Evolutionary conservation across 306 rosid species (phyloP).

Genomic region (Cucumis sativus): DNA sequence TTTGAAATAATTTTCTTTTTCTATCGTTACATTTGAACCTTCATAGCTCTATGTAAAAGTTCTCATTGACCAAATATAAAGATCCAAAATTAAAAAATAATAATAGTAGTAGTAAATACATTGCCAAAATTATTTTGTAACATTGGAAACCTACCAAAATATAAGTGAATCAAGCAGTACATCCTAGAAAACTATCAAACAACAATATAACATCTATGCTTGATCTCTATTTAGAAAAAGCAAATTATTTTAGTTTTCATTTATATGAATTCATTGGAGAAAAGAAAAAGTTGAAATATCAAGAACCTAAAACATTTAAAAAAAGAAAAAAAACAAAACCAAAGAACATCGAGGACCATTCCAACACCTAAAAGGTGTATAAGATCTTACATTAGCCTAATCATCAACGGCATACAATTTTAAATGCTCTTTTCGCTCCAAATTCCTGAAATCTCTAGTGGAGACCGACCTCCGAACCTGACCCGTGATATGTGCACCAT

Average conservation of each 20-base stretch:
- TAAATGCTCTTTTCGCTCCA: slow-evolving; percentile 18
- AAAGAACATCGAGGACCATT: not conserved
- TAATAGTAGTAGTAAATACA: too few species aligned
- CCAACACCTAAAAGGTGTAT: not conserved
- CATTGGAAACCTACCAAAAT: too few species aligned
- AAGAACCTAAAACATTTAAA: not conserved
- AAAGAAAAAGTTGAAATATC: not conserved
- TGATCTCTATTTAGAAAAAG: not conserved
- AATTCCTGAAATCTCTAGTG: slow-evolving; percentile 51
- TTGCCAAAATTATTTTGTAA: too few species aligned
- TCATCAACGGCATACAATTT: slow-evolving; percentile 18
- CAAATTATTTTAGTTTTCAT: not conserved
- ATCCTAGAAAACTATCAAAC: not conserved
- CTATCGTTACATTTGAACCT: too few species aligned
- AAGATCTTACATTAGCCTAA: not conserved
- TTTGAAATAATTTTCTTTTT: too few species aligned
- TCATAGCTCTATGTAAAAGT: too few species aligned
- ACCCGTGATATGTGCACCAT: slow-evolving; percentile 20
- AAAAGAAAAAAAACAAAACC: not conserved
- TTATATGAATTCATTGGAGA: not conserved
- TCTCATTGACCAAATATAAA: too few species aligned
- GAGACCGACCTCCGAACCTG: slow-evolving; percentile 48
- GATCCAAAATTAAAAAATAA: too few species aligned
- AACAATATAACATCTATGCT: not conserved
- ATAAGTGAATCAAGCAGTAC: not conserved